Percentiles rank a stretch among this genome's conserved stretches.
Evolutionary conservation across 768 basidiomycete genomes (phyloP).

Genomic region (Gloeostereum incarnatum): DNA sequence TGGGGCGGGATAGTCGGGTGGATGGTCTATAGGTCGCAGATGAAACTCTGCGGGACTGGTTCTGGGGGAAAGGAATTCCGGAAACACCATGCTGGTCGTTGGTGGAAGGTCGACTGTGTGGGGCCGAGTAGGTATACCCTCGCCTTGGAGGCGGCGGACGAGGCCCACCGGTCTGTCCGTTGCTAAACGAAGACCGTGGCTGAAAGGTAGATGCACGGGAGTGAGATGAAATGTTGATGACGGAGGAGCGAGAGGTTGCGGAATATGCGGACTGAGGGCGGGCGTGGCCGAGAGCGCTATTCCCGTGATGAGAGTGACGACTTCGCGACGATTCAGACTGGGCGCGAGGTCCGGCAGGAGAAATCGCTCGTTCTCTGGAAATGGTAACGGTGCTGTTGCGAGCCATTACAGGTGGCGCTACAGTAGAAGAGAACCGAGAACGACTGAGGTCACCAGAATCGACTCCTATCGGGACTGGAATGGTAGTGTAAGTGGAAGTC

Average conservation of each 20-base stretch:
- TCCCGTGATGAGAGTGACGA: no score
- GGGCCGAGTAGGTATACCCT: slow-evolving; percentile 25
- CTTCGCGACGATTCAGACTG: no score
- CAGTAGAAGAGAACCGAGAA: slow-evolving; percentile 15
- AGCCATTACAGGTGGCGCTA: slow-evolving; percentile 5
- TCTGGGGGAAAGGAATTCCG: not conserved
- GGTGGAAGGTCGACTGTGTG: not conserved
- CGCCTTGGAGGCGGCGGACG: slow-evolving; percentile 24
- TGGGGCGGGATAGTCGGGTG: no score
- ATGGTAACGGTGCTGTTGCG: slow-evolving; percentile 12
- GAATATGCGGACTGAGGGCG: not conserved
- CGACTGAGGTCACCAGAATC: not conserved
- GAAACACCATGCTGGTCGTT: no score
- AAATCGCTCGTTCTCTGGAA: slow-evolving; percentile 27
- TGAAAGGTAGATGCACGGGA: not conserved
- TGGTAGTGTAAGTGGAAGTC: no score
- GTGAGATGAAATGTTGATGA: not conserved
- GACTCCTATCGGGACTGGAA: no score
- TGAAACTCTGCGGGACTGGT: not conserved
- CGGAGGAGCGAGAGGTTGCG: not conserved
- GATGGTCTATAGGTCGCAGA: not conserved
- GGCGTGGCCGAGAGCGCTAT: not conserved
- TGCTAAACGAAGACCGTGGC: not conserved
- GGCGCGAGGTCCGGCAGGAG: slow-evolving; percentile 43
- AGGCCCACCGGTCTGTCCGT: slow-evolving; percentile 14